Evolutionary conservation across 352 stramenopile species (phyloP).

Genomic region (Phytophthora cactorum): DNA sequence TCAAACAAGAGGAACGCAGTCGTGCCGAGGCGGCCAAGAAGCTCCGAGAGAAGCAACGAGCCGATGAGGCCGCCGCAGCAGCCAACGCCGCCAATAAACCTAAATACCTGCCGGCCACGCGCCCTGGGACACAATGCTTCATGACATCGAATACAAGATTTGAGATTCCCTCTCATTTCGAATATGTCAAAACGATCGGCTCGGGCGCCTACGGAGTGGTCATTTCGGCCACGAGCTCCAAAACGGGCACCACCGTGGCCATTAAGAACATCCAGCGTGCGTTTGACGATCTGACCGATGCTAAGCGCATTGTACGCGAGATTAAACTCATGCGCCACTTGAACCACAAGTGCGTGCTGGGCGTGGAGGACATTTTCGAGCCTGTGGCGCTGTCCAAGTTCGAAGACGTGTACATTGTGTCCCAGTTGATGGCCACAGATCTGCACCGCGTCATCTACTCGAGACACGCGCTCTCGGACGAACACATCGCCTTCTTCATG

Average conservation of each 20-base stretch:
- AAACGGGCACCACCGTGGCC: slow-evolving; percentile 51
- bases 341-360: slow-evolving; percentile 90
- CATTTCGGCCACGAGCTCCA: slow-evolving; percentile 71
- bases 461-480: slow-evolving; percentile 79
- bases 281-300: slow-evolving; percentile 98
- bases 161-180: slow-evolving; percentile 78
- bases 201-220: slow-evolving; percentile 93
- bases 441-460: slow-evolving; percentile 92
- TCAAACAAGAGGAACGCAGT: slow-evolving; percentile 72
- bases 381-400: slow-evolving; percentile 74
- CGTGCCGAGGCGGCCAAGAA: slow-evolving; percentile 77
- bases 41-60: slow-evolving; percentile 74
- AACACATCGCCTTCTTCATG: slow-evolving; percentile 91
- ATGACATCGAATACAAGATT: slow-evolving; percentile 87
- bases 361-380: slow-evolving; percentile 81
- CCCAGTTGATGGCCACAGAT: slow-evolving; percentile 92
- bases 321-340: slow-evolving; percentile 95
- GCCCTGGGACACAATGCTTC: slow-evolving; percentile 78
- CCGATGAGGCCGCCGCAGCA: slow-evolving; percentile 63
- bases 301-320: slow-evolving; percentile 98
- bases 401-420: slow-evolving; percentile 92
- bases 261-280: slow-evolving; percentile 96
- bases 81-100: slow-evolving; percentile 81
- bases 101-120: slow-evolving; percentile 80
- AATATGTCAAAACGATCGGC: slow-evolving; percentile 89